Evolutionary conservation across 2,329 filamentous ascomycete genomes (phyloP), one percentile per base, ranked within the genome.

Genomic region (Orbilia blumenaviensis): DNA sequence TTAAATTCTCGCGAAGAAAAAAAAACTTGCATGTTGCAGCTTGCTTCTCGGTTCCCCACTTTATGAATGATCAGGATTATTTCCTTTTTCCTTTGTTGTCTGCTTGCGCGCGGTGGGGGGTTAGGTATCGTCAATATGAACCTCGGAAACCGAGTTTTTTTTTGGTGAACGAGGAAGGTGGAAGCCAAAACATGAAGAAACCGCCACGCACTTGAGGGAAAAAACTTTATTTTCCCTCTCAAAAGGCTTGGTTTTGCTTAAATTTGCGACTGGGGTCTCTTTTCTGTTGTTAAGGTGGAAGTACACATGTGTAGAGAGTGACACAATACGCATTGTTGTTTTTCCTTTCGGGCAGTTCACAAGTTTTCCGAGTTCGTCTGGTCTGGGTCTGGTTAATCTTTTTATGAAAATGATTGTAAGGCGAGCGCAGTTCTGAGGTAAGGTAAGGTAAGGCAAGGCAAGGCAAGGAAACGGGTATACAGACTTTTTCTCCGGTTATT

Each of bases 261-360:
- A n/a, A n/a, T n/a, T 42, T 42, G 38, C 38, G 38, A 42, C 42
- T 25, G 42, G 42, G 42, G 18, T n/a, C n/a, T n/a, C n/a, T n/a
- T n/a, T n/a, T n/a, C n/a, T n/a, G n/a, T n/a, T n/a, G n/a, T n/a
- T 34, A 34, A 6, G 21, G 21, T 48, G 4, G 46, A 50, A 50
- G 23, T 27, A 27, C 29, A n/a, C n/a, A n/a, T n/a, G n/a, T n/a
- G n/a, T n/a, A n/a, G n/a, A n/a, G n/a, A 25, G 48, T 54, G 27
- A 54, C 48, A 54, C 48, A 54, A 54, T 54, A 16, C 29, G n/a
- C n/a, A 54, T 34, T 34, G 48, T 54, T 54, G n/a, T n/a, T n/a
- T n/a, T n/a, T n/a, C n/a, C n/a, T n/a, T n/a, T n/a, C n/a, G 32
- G 27, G 27, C 16, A 34, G 48, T 5, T 34, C 48, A 25, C 48